A percentile compares a stretch with the other conserved stretches of the same genome.
phyloP scores from a whole-genome alignment of 805 yeast species.

The Kuraishia borneana region DNA sequence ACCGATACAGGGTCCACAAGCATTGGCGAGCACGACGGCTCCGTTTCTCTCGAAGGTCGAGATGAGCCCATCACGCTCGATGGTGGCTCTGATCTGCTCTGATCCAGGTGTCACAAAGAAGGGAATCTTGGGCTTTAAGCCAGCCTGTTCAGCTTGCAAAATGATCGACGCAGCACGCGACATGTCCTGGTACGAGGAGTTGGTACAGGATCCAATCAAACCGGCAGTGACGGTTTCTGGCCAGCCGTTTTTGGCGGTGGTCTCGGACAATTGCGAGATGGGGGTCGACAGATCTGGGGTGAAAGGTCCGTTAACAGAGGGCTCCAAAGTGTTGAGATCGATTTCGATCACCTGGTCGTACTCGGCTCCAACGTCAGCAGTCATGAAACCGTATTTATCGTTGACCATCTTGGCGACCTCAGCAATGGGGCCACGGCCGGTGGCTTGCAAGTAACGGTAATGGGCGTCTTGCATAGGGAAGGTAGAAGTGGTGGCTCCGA shows the following conservation, averaged over 20 bases:
- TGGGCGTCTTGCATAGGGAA: slow-evolving; percentile 71
- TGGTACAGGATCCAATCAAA: slow-evolving; percentile 95
- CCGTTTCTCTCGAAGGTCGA: slow-evolving; percentile 76
- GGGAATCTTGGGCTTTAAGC: slow-evolving; percentile 82
- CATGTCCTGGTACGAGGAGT: slow-evolving; percentile 98
- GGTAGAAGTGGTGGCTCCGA: slow-evolving; percentile 96
- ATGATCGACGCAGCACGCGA: slow-evolving; percentile 89
- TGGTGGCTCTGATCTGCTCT: slow-evolving; percentile 95
- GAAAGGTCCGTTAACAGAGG: slow-evolving; percentile 95
- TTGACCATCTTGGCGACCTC: slow-evolving; percentile 46
- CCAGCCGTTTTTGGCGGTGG: slow-evolving; percentile 69
- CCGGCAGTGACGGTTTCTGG: slow-evolving; percentile 85
- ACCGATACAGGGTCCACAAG: slow-evolving; percentile 99
- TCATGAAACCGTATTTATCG: slow-evolving; percentile 47
- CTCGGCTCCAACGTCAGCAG: slow-evolving; percentile 80
- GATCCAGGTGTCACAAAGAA: slow-evolving; percentile 97
- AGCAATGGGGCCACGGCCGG: slow-evolving; percentile 77
- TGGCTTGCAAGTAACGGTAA: slow-evolving; percentile 60
- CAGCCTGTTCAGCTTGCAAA: slow-evolving; percentile 75
- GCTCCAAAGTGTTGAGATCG: slow-evolving; percentile 78
- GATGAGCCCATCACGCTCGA: slow-evolving; percentile 88
- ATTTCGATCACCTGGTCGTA: slow-evolving; percentile 91
- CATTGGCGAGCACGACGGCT: slow-evolving; percentile 89
- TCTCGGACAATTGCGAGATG: slow-evolving; percentile 66
- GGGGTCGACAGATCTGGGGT: slow-evolving; percentile 97